phyloP scores from a whole-genome alignment of 108 stramenopile species.

The Discostella pseudostelligera region DNA sequence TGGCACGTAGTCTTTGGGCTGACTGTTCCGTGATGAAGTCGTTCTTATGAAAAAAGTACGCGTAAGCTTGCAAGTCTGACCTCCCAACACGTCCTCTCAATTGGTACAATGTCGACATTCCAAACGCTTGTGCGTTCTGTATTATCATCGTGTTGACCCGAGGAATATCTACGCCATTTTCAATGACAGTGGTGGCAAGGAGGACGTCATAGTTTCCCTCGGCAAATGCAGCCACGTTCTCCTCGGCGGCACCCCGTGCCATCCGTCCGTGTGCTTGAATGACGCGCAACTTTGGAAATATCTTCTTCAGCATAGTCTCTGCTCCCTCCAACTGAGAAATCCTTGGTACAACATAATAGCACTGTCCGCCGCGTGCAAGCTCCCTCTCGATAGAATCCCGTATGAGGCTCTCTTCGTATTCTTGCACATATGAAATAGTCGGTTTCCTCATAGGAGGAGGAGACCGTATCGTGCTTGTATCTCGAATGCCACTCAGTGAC shows the following conservation, averaged over 20 bases:
- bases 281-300: conserved; percentile 77
- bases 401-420: conserved; percentile 61
- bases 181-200: conserved; percentile 95
- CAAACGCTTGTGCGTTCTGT: conserved; percentile 89
- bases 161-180: conserved; percentile 97
- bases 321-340: conserved; percentile 75
- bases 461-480: conserved; percentile 86
- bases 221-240: conserved; percentile 83
- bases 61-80: conserved; percentile 83
- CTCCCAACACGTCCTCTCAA: conserved; percentile 93
- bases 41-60: conserved; percentile 81
- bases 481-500: conserved; percentile 87
- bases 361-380: conserved; percentile 83
- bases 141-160: conserved; percentile 93
- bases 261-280: conserved; percentile 89
- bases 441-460: conserved; percentile 89
- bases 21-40: conserved; percentile 75
- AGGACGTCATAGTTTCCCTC: conserved; percentile 87
- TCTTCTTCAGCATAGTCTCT: conserved; percentile 49
- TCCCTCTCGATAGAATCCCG: conserved; percentile 67
- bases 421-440: conserved; percentile 76
- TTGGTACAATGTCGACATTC: conserved; percentile 94
- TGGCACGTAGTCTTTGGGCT: conserved; percentile 78
- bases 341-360: conserved; percentile 89
- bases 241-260: conserved; percentile 64